phyloP scores from a whole-genome alignment of 345 rosid genomes.

The Euphorbia pulcherrima region DNA sequence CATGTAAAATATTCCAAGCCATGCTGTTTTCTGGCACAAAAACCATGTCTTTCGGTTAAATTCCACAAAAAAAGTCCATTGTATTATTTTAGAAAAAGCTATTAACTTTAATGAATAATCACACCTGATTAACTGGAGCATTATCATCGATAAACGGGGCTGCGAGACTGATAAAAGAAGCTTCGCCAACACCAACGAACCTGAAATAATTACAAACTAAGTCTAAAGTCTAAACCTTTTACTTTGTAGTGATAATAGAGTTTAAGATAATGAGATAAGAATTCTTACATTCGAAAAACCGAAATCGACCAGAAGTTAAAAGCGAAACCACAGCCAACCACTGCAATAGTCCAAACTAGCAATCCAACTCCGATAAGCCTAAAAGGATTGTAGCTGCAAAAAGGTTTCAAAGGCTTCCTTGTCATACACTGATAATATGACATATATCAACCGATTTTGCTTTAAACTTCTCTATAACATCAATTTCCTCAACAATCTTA shows the following conservation, averaged over 20 bases:
- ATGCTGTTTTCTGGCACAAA: slow-evolving; percentile 24
- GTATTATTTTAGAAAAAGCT: neutral
- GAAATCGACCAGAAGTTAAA: slow-evolving; percentile 83
- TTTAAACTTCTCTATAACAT: neutral
- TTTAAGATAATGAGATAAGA: slow-evolving; percentile 5
- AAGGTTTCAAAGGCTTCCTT: neutral
- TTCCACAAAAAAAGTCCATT: neutral
- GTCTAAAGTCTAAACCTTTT: too few species aligned
- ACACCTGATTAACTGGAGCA: slow-evolving; percentile 79
- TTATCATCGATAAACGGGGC: slow-evolving; percentile 96
- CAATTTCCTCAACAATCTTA: neutral
- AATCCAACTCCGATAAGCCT: slow-evolving; percentile 92
- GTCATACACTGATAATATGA: neutral
- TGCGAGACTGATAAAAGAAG: slow-evolving; percentile 94
- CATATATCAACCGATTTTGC: neutral
- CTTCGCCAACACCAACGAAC: slow-evolving; percentile 98
- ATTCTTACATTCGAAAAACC: slow-evolving; percentile 75
- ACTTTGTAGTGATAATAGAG: neutral
- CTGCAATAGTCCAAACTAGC: slow-evolving; percentile 80
- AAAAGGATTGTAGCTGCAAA: slow-evolving; percentile 79
- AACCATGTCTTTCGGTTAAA: neutral
- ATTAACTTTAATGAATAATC: slow-evolving; percentile 2
- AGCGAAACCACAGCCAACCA: slow-evolving; percentile 75
- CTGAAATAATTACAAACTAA: slow-evolving; percentile 40
- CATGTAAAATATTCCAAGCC: slow-evolving; percentile 31